Base-by-base conservation (phyloP, 192 early-diverging fungal species). In the Entomortierella parvispora region DNA sequence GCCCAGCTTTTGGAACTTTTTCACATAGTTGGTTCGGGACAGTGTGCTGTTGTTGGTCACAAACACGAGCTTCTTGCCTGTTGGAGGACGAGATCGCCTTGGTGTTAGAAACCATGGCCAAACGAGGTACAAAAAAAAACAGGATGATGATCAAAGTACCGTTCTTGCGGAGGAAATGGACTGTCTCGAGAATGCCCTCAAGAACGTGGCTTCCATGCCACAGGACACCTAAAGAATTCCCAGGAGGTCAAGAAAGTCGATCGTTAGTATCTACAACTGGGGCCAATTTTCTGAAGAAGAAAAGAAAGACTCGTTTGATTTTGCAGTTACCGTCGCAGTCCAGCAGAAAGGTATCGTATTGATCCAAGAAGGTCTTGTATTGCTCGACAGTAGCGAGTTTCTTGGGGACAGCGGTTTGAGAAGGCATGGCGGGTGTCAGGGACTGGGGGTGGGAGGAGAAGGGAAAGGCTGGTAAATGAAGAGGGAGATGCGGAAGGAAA, bases 11-110 rank as follows among this genome's bases (percentile, higher is more conserved):
- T 83, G 68, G 74, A 99, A 97, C 85, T 98, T 98, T 40, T 88
- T 82, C 23, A 92, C 69, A 67, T 97, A 97, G 56, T 86, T 81
- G 11, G 71, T 69, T 31, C 97, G 90, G 20, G 96, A 96, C 52
- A 92, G 95, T 43, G 93, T 90, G 79, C 92, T 94, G 85, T 99
- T 99, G 88, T 99, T 99, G 34, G 97, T 95, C 20, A 99, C 96
- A 81, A 98, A 99, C 44, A 97, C 83, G n/a, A 98, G 67, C 29
- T 88, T 87, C 82, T 99, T 99, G 33, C 92, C 93, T 89, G 45
- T 34, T 42, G 18, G 26, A 17, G 7, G 43, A 31, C 22, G 23
- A 28, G 66, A 80, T n/a, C n/a, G n/a, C n/a, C n/a, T n/a, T n/a
- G n/a, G 23, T 52, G 28, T 44, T 8, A 5, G 20, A 5, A n/a